These are phyloP conservation scores for Pyrenophora seminiperda DNA, from an alignment of 2,329 filamentous ascomycete species.

Conservation along the genomic window DNA sequence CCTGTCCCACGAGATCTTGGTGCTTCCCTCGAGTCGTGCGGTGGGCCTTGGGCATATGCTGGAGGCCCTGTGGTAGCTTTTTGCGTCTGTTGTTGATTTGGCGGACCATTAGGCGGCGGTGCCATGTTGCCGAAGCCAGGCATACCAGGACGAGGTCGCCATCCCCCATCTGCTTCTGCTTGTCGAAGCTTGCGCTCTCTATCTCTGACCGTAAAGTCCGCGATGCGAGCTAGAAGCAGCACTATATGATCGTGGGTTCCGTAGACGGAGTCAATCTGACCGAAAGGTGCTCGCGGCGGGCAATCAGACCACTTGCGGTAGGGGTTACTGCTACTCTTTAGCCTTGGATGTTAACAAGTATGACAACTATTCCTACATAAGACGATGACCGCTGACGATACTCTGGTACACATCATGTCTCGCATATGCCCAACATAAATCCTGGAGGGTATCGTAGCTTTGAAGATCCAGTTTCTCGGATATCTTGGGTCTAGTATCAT, in stretches of 20 bases:
- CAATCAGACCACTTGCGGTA: conserved; percentile 84
- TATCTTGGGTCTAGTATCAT: conserved; percentile 45
- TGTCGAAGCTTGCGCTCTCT: conserved; percentile 75
- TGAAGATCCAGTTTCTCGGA: conserved; percentile 65
- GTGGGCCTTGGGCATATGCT: conserved; percentile 34
- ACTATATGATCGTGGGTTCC: conserved; percentile 89
- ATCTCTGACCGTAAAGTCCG: conserved; percentile 79
- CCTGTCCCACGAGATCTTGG: conserved; percentile 27
- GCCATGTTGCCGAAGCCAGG: conserved; percentile 45
- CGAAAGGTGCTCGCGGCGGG: conserved; percentile 80
- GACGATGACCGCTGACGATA: conserved; percentile 79
- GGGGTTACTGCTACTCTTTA: conserved; percentile 66
- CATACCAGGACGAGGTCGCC: conserved; percentile 59
- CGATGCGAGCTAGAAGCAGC: conserved; percentile 77
- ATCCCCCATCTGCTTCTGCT: conserved; percentile 63
- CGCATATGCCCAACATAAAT: conserved; percentile 94
- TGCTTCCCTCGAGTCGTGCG: conserved; percentile 27
- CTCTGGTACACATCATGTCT: conserved; percentile 95
- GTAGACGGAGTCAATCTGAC: conserved; percentile 77
- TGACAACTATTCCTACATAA: conserved; percentile 69
- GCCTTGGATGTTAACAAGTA: not conserved
- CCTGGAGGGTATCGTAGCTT: conserved; percentile 78
- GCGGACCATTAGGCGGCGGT: conserved; percentile 36
- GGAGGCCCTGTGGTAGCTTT: conserved; percentile 33
- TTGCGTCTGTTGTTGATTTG: conserved; percentile 27